phyloP scores from a whole-genome alignment of 2,329 filamentous ascomycete species.

The Neonectria hederae region DNA sequence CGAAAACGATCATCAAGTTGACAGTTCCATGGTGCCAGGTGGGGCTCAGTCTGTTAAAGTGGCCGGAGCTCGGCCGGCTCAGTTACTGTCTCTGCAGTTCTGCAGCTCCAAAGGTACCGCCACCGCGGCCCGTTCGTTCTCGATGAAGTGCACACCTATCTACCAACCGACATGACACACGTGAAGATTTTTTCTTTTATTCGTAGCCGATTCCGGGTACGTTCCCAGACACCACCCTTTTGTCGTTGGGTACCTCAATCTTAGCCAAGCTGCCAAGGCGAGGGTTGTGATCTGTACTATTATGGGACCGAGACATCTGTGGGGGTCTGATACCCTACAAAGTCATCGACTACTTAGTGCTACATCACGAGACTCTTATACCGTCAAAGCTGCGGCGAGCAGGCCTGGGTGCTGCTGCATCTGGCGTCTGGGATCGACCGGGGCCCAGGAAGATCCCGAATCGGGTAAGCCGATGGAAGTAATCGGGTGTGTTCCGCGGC shows the following conservation, averaged over 20 bases:
- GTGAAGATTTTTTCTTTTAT: conserved; percentile 21
- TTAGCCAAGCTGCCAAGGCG: conserved; percentile 8
- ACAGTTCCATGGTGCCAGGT: conserved; percentile 9
- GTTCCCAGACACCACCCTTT: conserved; percentile 7
- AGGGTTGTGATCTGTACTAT: conserved; percentile 6
- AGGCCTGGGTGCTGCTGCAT: conserved; percentile 10
- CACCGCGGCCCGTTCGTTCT: conserved; percentile 18
- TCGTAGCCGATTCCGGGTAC: not conserved
- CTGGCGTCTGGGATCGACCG: conserved; percentile 17
- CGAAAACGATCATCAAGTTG: not conserved
- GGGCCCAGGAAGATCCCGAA: conserved; percentile 23
- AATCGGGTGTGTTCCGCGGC: conserved; percentile 23
- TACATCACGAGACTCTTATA: conserved; percentile 1
- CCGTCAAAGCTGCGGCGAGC: not conserved
- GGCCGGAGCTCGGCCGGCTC: conserved; percentile 31
- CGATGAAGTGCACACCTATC: conserved; percentile 11
- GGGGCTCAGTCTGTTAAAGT: conserved; percentile 16
- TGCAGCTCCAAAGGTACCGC: conserved; percentile 25
- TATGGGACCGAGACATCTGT: conserved; percentile 11
- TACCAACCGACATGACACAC: conserved; percentile 9
- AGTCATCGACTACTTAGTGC: not conserved
- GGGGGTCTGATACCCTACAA: conserved; percentile 12
- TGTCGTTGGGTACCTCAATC: conserved; percentile 10
- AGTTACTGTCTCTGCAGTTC: conserved; percentile 2
- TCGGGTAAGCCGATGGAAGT: conserved; percentile 31